Conservation (phyloP, 192 early-diverging fungal species). For the Neocallimastix lanati region DNA sequence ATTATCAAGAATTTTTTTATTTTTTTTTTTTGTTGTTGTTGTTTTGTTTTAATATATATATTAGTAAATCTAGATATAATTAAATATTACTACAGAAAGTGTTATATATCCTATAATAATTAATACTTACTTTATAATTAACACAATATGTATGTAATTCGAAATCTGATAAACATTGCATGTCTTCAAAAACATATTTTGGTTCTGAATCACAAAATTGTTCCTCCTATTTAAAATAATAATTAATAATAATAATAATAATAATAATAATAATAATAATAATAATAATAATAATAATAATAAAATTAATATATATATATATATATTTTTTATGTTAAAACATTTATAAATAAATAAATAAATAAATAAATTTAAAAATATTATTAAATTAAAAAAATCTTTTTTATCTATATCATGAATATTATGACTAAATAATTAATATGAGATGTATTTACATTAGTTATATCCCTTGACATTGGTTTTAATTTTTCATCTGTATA, state of each 20-base stretch:
- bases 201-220: conserved; percentile 56
- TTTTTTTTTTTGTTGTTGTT: too few species aligned
- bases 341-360: not conserved
- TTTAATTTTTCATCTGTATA: conserved; percentile 35
- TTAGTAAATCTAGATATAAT: too few species aligned
- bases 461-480: conserved; percentile 48
- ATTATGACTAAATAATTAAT: too few species aligned
- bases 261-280: too few species aligned
- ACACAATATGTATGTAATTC: conserved; percentile 53
- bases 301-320: too few species aligned
- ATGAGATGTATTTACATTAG: conserved; percentile 9
- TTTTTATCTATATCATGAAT: not conserved
- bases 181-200: conserved; percentile 64
- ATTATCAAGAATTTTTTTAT: not conserved
- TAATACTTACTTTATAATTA: conserved; percentile 26
- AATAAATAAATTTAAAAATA: conserved; percentile 4
- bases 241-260: too few species aligned
- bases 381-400: conserved; percentile 3
- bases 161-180: conserved; percentile 74
- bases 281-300: too few species aligned
- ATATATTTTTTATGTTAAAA: too few species aligned
- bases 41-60: not conserved
- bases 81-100: too few species aligned
- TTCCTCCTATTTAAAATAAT: conserved; percentile 20
- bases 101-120: too few species aligned